Percentiles rank a stretch among this genome's conserved stretches.
These are phyloP conservation scores for Lomentospora prolificans DNA, from an alignment of 2,329 filamentous ascomycete species.

Conservation along the genomic window DNA sequence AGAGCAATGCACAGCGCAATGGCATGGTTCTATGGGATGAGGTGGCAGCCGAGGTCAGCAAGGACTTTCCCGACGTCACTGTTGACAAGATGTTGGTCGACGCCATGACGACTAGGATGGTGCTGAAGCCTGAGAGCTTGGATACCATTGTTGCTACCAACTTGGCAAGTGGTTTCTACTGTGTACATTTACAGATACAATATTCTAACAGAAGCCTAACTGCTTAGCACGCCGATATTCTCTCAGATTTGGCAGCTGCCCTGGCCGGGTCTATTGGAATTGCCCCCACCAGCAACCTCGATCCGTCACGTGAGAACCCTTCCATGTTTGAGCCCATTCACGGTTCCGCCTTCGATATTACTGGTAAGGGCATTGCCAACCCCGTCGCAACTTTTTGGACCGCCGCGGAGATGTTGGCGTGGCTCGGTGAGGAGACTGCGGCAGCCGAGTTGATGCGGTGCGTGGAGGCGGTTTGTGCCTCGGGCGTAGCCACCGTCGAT, in stretches of 20 bases:
- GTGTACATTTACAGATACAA: neutral
- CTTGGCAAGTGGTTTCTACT: slow-evolving; percentile 21
- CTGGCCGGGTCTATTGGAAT: slow-evolving; percentile 64
- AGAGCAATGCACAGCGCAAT: slow-evolving; percentile 56
- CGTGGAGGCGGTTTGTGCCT: slow-evolving; percentile 42
- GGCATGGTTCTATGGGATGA: slow-evolving; percentile 63
- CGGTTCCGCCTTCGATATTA: slow-evolving; percentile 49
- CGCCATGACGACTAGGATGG: slow-evolving; percentile 57
- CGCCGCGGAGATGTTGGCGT: slow-evolving; percentile 46
- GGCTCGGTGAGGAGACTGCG: slow-evolving; percentile 45
- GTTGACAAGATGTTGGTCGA: slow-evolving; percentile 59
- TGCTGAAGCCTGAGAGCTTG: slow-evolving; percentile 46
- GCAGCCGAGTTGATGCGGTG: slow-evolving; percentile 37
- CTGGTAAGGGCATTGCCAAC: slow-evolving; percentile 45
- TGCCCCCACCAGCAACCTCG: slow-evolving; percentile 59
- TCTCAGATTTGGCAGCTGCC: slow-evolving; percentile 61
- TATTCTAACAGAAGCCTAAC: slow-evolving; percentile 12
- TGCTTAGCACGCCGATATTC: slow-evolving; percentile 46
- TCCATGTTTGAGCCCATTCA: slow-evolving; percentile 55
- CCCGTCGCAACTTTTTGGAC: slow-evolving; percentile 52
- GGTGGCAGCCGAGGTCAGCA: slow-evolving; percentile 41
- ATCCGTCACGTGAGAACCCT: slow-evolving; percentile 44
- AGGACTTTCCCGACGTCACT: slow-evolving; percentile 49
- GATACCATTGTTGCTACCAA: slow-evolving; percentile 58
- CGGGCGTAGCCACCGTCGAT: slow-evolving; percentile 41